Base-by-base conservation (phyloP, 73 alveolate genomes). In the Blepharisma stoltei region DNA sequence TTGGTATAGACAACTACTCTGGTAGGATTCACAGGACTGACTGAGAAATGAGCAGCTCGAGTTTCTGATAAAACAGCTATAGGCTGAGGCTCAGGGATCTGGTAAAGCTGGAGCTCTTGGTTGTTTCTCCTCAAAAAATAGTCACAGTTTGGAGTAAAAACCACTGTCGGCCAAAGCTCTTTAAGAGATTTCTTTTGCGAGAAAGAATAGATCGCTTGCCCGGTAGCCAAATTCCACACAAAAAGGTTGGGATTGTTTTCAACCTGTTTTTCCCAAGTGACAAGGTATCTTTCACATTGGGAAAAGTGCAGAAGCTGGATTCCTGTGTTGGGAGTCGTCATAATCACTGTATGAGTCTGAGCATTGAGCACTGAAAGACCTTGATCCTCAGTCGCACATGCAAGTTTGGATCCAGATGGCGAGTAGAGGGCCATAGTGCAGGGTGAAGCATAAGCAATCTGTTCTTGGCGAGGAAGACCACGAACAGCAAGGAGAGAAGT, bases 241-340 rank as follows among this genome's bases (percentile, higher is more conserved):
- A 60, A 20, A n/a, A 60, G 73, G 73, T 60, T 60, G 14, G 73
- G 73, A 25, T n/a, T 18, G 18, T 60, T 38, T 60, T 60, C 73
- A 8, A 14, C 46, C 14, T n/a, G 73, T 38, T 60, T 60, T 60
- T 60, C 73, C 73, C 73, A 60, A 38, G 73, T 14, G 23, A 60
- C 73, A 8, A 60, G 46, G 73, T 60, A 60, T 38, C 23, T 60
- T n/a, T 14, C 73, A 25, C 73, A 60, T 14, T 60, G n/a, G 47
- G 73, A 60, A 60, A 60, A 60, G 73, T 60, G 73, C 11, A 60
- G 73, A 20, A 60, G 73, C 73, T 60, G 73, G 4, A 60, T 38
- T 4, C 23, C 23, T 20, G 73, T 14, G 2, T 38, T 14, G 14
- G 46, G 73, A 20, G 23, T 25, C 23, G 73, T 14, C 37, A 60